Evolutionary conservation across 2,329 filamentous ascomycete species (phyloP), one percentile per base, ranked within the genome.

Genomic region (Calonectria crousiana): DNA sequence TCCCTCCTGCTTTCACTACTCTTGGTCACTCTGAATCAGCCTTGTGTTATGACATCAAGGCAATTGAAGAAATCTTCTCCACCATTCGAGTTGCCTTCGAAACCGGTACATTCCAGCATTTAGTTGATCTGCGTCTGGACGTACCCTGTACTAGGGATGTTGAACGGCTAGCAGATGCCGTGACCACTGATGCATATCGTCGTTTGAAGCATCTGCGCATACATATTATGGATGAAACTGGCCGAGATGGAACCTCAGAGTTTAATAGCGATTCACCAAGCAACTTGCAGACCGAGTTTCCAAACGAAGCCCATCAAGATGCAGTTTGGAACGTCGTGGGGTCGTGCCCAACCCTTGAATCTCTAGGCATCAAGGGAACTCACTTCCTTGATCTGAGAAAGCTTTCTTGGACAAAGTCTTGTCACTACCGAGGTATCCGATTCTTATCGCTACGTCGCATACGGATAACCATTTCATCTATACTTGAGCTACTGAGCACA

Each of bases 331-430:
- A 32, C n/a, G 60, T 71, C 49, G 23, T 67, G 6, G 38, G 34
- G 20, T 71, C 69, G 1, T 71, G 51, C 11, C 38, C 13, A 13
- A 71, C 67, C 23, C 69, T 71, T 10, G 60, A 71, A 20, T 60
- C 51, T 26, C 69, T 71, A 0, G 51, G 38, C 9, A 51, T 67
- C 9, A 49, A 47, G 32, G 60, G 16, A 30, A 71, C 60, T 0
- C 51, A 67, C 16, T 67, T 47, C 23, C 51, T 71, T 5, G 38
- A 71, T 18, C 14, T 71, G n/a, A 38, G 56, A 30, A 51, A 41
- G 14, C 51, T 71, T 18, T 8, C 10, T 9, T 62, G 67, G 67
- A n/a, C 26, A 1, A 23, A 38, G 9, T 51, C 52, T 30, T 9
- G 18, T 2, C 2, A 6, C n/a, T 69, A n/a, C 11, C 11, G 30